A percentile compares a stretch with the other conserved stretches of the same genome.
Evolutionary conservation across 768 basidiomycete genomes (phyloP).

Genomic region (Paxillus rubicundulus): DNA sequence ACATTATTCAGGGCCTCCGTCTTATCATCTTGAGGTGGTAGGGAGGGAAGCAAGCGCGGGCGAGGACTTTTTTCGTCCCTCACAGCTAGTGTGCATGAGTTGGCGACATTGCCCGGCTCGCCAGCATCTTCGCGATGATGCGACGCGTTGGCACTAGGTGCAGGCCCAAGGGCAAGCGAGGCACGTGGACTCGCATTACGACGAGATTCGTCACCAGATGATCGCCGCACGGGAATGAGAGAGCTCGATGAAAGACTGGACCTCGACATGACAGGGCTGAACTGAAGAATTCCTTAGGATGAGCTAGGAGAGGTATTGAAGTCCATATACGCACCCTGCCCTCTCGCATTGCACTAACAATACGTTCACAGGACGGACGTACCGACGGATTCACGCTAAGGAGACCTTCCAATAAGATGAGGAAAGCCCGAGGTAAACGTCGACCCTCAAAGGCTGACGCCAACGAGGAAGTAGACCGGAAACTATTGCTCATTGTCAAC

Average conservation of each 20-base stretch:
- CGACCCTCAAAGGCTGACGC: constrained; percentile 62
- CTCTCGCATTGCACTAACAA: constrained; percentile 63
- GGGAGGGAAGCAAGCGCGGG: constrained; percentile 15
- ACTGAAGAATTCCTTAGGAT: constrained; percentile 20
- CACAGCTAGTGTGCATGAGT: background rate
- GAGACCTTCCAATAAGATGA: constrained; percentile 71
- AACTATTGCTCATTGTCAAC: constrained; percentile 35
- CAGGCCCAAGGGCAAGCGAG: constrained; percentile 17
- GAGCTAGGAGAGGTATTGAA: background rate
- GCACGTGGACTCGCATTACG: constrained; percentile 10
- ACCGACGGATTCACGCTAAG: constrained; percentile 55
- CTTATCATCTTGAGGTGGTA: background rate
- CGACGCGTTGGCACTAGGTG: constrained; percentile 3
- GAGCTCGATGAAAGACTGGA: constrained; percentile 14
- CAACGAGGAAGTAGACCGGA: constrained; percentile 50
- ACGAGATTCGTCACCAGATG: constrained; percentile 8
- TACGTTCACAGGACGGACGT: constrained; percentile 74
- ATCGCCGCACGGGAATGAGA: constrained; percentile 22
- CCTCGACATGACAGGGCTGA: constrained; percentile 21
- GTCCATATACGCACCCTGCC: constrained; percentile 57
- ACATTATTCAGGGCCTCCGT: background rate
- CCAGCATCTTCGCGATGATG: background rate
- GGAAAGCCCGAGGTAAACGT: constrained; percentile 66
- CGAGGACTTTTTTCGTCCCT: constrained; percentile 12
- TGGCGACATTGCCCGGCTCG: background rate